Evolutionary conservation across 371 early-diverging fungal species (phyloP), one percentile per base, ranked within the genome.

Genomic region (Conidiobolus coronatus): DNA sequence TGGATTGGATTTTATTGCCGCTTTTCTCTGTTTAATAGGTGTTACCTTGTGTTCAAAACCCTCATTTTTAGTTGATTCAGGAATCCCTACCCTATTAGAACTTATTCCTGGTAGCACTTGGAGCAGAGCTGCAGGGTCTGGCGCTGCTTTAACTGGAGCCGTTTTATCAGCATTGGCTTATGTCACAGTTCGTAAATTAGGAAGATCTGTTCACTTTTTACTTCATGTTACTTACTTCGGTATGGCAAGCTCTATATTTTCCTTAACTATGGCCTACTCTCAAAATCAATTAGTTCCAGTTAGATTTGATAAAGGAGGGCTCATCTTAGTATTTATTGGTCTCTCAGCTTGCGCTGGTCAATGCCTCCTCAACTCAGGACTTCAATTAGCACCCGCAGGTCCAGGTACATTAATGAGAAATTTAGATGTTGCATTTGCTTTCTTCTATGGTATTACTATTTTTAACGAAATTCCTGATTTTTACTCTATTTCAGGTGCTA

Each of bases 361-460:
- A 57, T 69, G 70, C 33, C 61, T 82, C 4, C 59, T 82, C 29
- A 83, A 81, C 50, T 57, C 65, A 50, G 81, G 83, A 44, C 51
- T 86, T 49, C 82, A 83, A 56, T 49, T 78, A 55, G 76, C 78
- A 9, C 75, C 77, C 19, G 70, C 80, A 13, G 84, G 84, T 0
- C 81, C 79, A 2, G 78, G 70, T 23, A 76, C 78, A 1, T 45
- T 86, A 54, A 77, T 83, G 75, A 72, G 85, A 43, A 81, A 79
- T 62, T 61, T 75, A 43, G 85, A 86, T 53, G 73, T 86, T 17
- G 75, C 83, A 1, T 78, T 81, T 57, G 81, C 82, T 4, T 83
- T 77, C 61, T 42, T 77, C 15, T 73, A 78, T 56, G 81, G 84
- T 24, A 66, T 73, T 35, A 49, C 65, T 1, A 52, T 84, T 20